Evolutionary conservation across 2,329 filamentous ascomycete species (phyloP).

Genomic region (Alternaria sp.): DNA sequence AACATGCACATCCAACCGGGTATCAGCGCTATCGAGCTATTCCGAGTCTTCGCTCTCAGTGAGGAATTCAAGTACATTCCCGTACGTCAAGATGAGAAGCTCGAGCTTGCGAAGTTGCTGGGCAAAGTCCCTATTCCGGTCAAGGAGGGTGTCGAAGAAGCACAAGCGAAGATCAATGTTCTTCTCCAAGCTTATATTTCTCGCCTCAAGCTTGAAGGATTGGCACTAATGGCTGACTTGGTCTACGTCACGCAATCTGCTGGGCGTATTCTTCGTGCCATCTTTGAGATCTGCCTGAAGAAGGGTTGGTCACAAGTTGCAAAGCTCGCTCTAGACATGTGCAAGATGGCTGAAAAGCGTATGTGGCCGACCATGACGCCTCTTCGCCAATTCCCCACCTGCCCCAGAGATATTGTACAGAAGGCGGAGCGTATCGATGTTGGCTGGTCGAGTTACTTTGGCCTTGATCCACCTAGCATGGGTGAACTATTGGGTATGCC

Average conservation of each 20-base stretch:
- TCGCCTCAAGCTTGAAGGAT: constrained; percentile 87
- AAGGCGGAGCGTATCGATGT: constrained; percentile 97
- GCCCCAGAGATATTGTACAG: constrained; percentile 83
- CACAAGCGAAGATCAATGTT: constrained; percentile 98
- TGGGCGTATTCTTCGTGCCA: constrained; percentile 90
- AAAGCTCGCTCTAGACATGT: constrained; percentile 89
- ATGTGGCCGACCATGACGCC: constrained; percentile 99
- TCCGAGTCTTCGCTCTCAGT: constrained; percentile 94
- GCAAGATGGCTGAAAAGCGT: constrained; percentile 98
- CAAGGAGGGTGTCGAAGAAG: constrained; percentile 96
- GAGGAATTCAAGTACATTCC: constrained; percentile 99
- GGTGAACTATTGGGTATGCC: constrained; percentile 91
- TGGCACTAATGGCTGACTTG: constrained; percentile 97
- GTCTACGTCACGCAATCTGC: constrained; percentile 99
- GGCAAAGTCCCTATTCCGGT: constrained; percentile 92
- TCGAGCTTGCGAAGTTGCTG: constrained; percentile 91
- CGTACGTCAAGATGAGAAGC: constrained; percentile 95
- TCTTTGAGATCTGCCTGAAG: constrained; percentile 97
- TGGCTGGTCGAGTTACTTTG: constrained; percentile 92
- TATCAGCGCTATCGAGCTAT: constrained; percentile 92
- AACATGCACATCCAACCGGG: constrained; percentile 93
- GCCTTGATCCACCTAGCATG: constrained; percentile 95
- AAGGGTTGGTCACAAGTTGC: constrained; percentile 96
- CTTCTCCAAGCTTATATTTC: constrained; percentile 97
- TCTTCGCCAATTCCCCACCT: constrained; percentile 82